Evolutionary conservation across 2,329 filamentous ascomycete genomes (phyloP).

Genomic region (Didymella sp.): DNA sequence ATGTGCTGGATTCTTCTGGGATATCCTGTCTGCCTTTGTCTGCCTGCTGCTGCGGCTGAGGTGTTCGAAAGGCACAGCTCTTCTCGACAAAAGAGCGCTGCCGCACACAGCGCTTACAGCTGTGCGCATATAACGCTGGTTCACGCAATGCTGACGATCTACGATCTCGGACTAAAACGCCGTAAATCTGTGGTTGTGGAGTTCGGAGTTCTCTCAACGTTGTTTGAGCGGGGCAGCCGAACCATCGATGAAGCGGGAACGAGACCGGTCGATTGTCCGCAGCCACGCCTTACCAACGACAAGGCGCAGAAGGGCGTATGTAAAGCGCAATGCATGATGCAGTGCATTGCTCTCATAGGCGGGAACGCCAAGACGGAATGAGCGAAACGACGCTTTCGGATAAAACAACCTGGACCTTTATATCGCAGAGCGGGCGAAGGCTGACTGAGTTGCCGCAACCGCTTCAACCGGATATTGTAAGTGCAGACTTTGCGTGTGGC

Average conservation of each 20-base stretch:
- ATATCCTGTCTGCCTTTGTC: no score
- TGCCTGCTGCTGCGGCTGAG: background rate
- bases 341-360: background rate
- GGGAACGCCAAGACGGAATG: constrained; percentile 15
- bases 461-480: background rate
- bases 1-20: background rate
- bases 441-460: background rate
- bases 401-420: background rate
- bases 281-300: constrained; percentile 6
- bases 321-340: constrained; percentile 4
- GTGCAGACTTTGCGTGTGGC: background rate
- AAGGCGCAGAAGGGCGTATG: constrained; percentile 3
- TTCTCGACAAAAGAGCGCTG: background rate
- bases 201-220: constrained; percentile 13
- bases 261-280: constrained; percentile 1
- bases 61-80: background rate
- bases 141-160: background rate
- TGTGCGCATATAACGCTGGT: background rate
- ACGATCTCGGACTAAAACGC: constrained; percentile 12
- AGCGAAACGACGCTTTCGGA: constrained; percentile 9
- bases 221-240: constrained; percentile 12
- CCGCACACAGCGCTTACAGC: background rate
- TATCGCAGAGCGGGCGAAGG: background rate
- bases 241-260: constrained; percentile 10
- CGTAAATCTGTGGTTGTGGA: background rate